Base-by-base conservation (phyloP, 2,329 filamentous ascomycete species). In the Clarireedia monteithiana region DNA sequence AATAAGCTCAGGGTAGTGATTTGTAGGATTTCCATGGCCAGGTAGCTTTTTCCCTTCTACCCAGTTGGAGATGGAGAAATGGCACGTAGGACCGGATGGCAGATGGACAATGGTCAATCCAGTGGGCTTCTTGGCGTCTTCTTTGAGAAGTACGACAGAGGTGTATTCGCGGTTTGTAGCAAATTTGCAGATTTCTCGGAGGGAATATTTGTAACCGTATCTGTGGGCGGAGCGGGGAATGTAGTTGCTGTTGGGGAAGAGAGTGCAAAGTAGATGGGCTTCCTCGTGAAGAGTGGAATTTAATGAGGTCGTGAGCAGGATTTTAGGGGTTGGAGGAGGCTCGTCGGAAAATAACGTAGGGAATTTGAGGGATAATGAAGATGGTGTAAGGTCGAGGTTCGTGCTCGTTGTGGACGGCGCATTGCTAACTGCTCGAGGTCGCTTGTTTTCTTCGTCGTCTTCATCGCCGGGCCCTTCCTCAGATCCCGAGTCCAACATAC, bases 31-130 rank as follows among this genome's bases (percentile, higher is more conserved):
- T 51, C 73, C 94, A 69, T 99, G 92, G 1, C 92, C 91, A 0
- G 91, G 90, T 14, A 99, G 78, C 62, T 88, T 89, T 69, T 87
- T 89, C 50, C 89, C 89, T 64, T 95, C 89, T 38, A 95, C 79
- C 86, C 91, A 99, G 68, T 94, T 95, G 61, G 85, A 86, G 61
- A 96, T 88, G 56, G 79, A 84, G 74, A 97, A 97, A 69, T 96
- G 91, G 70, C 96, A 94, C 48, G 92, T 95, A 1, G 94, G 92
- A 0, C 94, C 92, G 0, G 79, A 69, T 0, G 94, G 91, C 1
- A 97, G 77, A 68, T 95, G 88, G 4, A 95, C 84, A 15, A 97
- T 81, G 30, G 91, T 91, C 26, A 97, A 72, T 0, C 89, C 91
- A 14, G 84, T 85, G 0, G 91, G 88, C 66, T 81, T 84, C 74